phyloP scores from a whole-genome alignment of 257 asterid genomes.

The Plectranthus barbatus region DNA sequence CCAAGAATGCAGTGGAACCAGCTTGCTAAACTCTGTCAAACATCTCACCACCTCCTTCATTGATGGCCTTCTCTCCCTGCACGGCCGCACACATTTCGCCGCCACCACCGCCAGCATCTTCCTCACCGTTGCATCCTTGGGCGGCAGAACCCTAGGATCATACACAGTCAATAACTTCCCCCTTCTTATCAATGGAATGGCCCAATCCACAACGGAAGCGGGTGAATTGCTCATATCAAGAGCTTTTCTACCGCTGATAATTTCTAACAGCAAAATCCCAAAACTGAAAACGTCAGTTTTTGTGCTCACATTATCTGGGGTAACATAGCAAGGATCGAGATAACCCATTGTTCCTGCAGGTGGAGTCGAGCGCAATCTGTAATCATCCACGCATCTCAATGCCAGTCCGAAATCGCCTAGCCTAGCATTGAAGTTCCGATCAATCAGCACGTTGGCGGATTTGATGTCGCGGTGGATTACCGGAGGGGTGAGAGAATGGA shows the following conservation, averaged over 20 bases:
- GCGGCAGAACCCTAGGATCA: slow-evolving; percentile 64
- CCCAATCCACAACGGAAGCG: slow-evolving; percentile 86
- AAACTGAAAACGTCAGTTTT: slow-evolving; percentile 86
- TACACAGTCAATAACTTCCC: slow-evolving; percentile 54
- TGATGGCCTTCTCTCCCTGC: slow-evolving; percentile 78
- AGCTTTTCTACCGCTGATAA: slow-evolving; percentile 87
- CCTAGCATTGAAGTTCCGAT: slow-evolving; percentile 58
- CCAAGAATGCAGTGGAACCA: slow-evolving; percentile 65
- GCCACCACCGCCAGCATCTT: slow-evolving; percentile 80
- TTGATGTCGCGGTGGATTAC: slow-evolving; percentile 80
- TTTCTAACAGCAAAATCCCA: slow-evolving; percentile 77
- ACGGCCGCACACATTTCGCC: slow-evolving; percentile 86
- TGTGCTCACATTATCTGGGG: slow-evolving; percentile 70
- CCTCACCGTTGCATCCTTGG: slow-evolving; percentile 58
- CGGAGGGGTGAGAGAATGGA: slow-evolving; percentile 57
- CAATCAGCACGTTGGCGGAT: slow-evolving; percentile 74
- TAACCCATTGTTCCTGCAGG: slow-evolving; percentile 96
- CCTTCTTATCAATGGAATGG: slow-evolving; percentile 72
- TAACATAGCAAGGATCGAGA: slow-evolving; percentile 72
- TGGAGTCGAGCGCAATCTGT: slow-evolving; percentile 62
- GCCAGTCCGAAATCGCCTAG: slow-evolving; percentile 88
- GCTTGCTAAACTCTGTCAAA: slow-evolving; percentile 57
- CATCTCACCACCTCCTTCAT: slow-evolving; percentile 79
- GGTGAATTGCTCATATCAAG: slow-evolving; percentile 79
- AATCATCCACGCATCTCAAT: slow-evolving; percentile 57